A percentile compares a stretch with the other conserved stretches of the same genome.
phyloP scores from a whole-genome alignment of 2,329 filamentous ascomycete genomes.

The Keithomyces neogunnii region DNA sequence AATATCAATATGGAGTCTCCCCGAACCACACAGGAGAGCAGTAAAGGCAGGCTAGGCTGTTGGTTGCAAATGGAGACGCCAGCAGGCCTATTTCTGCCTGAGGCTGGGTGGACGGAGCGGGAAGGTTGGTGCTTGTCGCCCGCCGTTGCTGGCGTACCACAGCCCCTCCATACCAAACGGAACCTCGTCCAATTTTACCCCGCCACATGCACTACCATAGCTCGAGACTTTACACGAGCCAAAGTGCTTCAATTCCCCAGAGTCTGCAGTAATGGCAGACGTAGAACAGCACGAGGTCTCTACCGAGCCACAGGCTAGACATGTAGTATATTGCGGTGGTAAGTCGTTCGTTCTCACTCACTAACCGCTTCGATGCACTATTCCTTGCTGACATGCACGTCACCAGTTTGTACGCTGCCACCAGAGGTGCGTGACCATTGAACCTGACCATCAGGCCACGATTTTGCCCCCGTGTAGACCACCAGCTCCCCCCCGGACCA shows the following conservation, averaged over 20 bases:
- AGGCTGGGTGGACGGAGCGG: not conserved
- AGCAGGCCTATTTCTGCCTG: conserved; percentile 1
- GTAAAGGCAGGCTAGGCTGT: too few relatives aligned
- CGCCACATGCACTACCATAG: conserved; percentile 19
- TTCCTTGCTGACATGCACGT: conserved; percentile 9
- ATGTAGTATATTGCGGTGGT: conserved; percentile 52
- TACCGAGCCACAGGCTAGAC: conserved; percentile 40
- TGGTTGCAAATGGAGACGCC: too few relatives aligned
- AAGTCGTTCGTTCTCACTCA: conserved; percentile 21
- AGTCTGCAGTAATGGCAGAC: conserved; percentile 42
- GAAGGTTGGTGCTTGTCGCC: not conserved
- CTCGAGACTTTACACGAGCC: conserved; percentile 19
- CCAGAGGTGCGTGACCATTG: conserved; percentile 44
- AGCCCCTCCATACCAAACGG: conserved; percentile 1
- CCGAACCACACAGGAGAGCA: too few relatives aligned
- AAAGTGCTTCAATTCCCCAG: conserved; percentile 1
- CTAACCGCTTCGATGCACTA: conserved; percentile 6
- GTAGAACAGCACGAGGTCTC: conserved; percentile 36
- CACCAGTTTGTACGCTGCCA: conserved; percentile 53
- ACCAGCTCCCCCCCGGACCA: not conserved
- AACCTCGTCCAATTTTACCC: conserved; percentile 20
- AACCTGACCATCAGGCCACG: not conserved
- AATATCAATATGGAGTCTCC: too few relatives aligned
- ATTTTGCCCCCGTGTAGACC: not conserved
- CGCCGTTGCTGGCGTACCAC: conserved; percentile 6